Base-by-base conservation (phyloP, 2,329 filamentous ascomycete genomes). In the Arthrobotrys sphaeroides region DNA sequence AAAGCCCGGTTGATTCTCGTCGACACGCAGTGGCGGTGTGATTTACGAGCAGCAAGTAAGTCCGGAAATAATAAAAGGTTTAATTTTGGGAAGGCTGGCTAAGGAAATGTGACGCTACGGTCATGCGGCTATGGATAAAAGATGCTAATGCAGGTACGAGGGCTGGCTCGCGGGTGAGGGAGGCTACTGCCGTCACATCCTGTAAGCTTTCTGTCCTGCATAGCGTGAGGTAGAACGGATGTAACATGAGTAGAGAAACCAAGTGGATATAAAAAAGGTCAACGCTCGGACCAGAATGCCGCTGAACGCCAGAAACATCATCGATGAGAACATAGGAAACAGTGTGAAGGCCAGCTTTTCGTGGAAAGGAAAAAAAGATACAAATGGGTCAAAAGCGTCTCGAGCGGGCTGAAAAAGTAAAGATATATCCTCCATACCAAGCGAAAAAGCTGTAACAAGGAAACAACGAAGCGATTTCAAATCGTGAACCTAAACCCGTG, bases 271-370 rank as follows among this genome's bases (percentile, higher is more conserved):
- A 67, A 74, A 57, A 18, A n/a, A n/a, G n/a, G 53, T 43, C 36
- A 73, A 68, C 55, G 70, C 70, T 74, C 70, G 70, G 70, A 74
- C 70, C 70, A 74, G 61, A 68, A 68, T 74, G 70, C 70, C 70
- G 70, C 61, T 68, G 61, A 64, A 74, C 70, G 70, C 70, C 70
- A 49, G 61, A 59, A 61, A 68, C 42, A 62, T 62, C 28, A 55
- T 55, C 16, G 36, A 47, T 22, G 61, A 67, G 24, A 24, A 68
- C 70, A 74, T 62, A 68, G 55, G 70, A 68, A 57, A 68, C 49
- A 26, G 59, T 40, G n/a, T 38, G 45, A 74, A 67, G 62, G 53
- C 70, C 70, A 74, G 62, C 70, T 74, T 70, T 60, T 38, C n/a
- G 13, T 43, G 67, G 60, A 61, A 59, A 40, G 38, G 31, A 49